phyloP scores from a whole-genome alignment of 108 stramenopile species.

The Skeletonema menzelii region DNA sequence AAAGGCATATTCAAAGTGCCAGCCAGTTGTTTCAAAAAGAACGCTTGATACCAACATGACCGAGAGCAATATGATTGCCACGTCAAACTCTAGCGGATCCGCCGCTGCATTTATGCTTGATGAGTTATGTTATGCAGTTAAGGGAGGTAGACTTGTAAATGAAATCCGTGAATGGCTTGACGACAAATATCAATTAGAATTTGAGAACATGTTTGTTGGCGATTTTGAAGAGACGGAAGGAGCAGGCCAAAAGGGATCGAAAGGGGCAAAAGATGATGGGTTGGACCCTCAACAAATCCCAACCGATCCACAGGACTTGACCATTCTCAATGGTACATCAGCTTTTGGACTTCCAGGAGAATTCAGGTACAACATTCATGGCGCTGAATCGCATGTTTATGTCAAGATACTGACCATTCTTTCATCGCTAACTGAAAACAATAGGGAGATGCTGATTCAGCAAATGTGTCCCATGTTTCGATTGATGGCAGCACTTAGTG shows the following conservation, averaged over 20 bases:
- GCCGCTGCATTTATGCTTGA: constrained; percentile 47
- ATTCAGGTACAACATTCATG: constrained; percentile 38
- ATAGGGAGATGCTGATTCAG: constrained; percentile 27
- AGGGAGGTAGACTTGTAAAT: constrained; percentile 38
- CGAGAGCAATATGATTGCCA: neutral
- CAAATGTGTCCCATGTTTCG: constrained; percentile 46
- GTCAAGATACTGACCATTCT: constrained; percentile 41
- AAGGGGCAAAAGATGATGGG: constrained; percentile 10
- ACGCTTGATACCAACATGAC: neutral
- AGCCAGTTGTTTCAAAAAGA: constrained; percentile 15
- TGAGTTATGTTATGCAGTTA: constrained; percentile 48
- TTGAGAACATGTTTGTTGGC: constrained; percentile 42
- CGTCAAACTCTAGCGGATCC: constrained; percentile 16
- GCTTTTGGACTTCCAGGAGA: constrained; percentile 26
- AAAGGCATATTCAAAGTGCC: constrained; percentile 32
- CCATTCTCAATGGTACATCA: constrained; percentile 33
- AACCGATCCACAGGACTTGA: constrained; percentile 16
- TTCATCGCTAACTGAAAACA: constrained; percentile 4
- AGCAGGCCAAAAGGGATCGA: constrained; percentile 7
- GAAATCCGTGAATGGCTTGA: constrained; percentile 31
- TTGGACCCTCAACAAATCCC: constrained; percentile 12
- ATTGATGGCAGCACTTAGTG: constrained; percentile 35
- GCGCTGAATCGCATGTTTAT: constrained; percentile 22
- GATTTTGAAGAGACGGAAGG: constrained; percentile 38
- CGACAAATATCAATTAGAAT: constrained; percentile 27